Conservation (phyloP, 208 protist genomes). For the Acanthamoeba polyphaga region DNA sequence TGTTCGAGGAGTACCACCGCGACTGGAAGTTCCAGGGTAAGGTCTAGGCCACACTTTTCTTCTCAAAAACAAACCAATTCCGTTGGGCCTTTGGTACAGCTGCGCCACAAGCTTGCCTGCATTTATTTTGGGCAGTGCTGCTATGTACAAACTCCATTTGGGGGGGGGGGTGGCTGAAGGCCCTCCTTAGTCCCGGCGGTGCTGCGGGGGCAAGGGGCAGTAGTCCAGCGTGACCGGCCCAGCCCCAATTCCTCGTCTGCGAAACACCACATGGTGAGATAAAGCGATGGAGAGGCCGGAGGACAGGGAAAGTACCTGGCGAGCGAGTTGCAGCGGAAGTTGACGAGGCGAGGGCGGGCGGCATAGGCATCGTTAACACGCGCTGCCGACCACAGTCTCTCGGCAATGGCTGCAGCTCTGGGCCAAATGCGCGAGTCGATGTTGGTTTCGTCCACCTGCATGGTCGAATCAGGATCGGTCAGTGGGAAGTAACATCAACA, state of each 20-base stretch:
- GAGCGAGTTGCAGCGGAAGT: constrained; percentile 57
- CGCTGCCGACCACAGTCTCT: constrained; percentile 23
- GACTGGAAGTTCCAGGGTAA: constrained; percentile 76
- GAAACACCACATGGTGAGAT: no score
- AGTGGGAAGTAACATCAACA: no score
- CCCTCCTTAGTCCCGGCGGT: background rate
- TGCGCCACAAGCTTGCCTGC: no score
- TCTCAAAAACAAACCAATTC: no score
- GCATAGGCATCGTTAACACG: background rate
- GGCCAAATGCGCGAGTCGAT: constrained; percentile 58
- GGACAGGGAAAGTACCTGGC: background rate
- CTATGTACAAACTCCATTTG: background rate
- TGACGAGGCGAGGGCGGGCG: background rate
- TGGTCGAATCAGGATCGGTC: no score
- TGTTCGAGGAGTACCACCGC: constrained; percentile 73
- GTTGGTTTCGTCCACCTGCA: constrained; percentile 52
- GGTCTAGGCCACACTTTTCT: no score
- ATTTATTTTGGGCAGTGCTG: background rate
- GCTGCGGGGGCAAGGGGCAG: constrained; percentile 1
- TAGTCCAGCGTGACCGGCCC: constrained; percentile 29
- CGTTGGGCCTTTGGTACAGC: no score
- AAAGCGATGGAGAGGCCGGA: no score
- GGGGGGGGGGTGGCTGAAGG: background rate
- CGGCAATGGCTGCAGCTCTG: constrained; percentile 4
- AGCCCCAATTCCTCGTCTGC: background rate